A percentile compares a stretch with the other conserved stretches of the same genome.
These are phyloP conservation scores for Amborella trichopoda DNA, from an alignment of 164 flowering plant genomes.

Conservation along the genomic window DNA sequence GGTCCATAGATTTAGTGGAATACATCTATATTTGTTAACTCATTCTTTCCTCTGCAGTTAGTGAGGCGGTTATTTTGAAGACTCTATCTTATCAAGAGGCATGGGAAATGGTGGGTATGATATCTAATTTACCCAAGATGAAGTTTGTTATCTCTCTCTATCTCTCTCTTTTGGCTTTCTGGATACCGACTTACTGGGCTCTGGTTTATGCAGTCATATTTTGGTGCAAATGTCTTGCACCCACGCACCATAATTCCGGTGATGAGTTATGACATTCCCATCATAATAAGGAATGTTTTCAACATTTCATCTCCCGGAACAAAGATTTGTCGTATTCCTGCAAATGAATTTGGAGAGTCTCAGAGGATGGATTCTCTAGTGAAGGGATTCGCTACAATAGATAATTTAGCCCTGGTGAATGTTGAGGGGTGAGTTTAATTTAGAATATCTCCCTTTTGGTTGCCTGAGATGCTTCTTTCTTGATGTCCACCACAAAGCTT, in stretches of 20 bases:
- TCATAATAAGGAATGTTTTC: slow-evolving; percentile 85
- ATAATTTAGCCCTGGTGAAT: slow-evolving; percentile 91
- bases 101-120: slow-evolving; percentile 87
- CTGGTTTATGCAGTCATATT: slow-evolving; percentile 69
- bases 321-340: slow-evolving; percentile 49
- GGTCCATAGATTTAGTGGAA: too few relatives aligned
- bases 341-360: slow-evolving; percentile 28
- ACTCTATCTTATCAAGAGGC: slow-evolving; percentile 94
- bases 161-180: slow-evolving; percentile 2
- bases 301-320: slow-evolving; percentile 91
- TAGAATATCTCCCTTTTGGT: too few relatives aligned
- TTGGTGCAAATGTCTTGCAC: slow-evolving; percentile 98
- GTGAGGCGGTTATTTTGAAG: slow-evolving; percentile 82
- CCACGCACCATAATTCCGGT: slow-evolving; percentile 98
- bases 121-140: not conserved
- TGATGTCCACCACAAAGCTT: too few relatives aligned
- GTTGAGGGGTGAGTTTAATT: slow-evolving; percentile 94
- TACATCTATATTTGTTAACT: too few relatives aligned
- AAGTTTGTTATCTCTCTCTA: not conserved
- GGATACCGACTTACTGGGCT: slow-evolving; percentile 2
- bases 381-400: slow-evolving; percentile 98
- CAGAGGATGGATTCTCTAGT: slow-evolving; percentile 43
- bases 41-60: slow-evolving; percentile 49
- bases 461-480: too few relatives aligned
- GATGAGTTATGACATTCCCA: slow-evolving; percentile 91